A percentile compares a stretch with the other conserved stretches of the same genome.
Evolutionary conservation across 495 filamentous ascomycete species (phyloP).

Genomic region (Tetracladium marchalianum): DNA sequence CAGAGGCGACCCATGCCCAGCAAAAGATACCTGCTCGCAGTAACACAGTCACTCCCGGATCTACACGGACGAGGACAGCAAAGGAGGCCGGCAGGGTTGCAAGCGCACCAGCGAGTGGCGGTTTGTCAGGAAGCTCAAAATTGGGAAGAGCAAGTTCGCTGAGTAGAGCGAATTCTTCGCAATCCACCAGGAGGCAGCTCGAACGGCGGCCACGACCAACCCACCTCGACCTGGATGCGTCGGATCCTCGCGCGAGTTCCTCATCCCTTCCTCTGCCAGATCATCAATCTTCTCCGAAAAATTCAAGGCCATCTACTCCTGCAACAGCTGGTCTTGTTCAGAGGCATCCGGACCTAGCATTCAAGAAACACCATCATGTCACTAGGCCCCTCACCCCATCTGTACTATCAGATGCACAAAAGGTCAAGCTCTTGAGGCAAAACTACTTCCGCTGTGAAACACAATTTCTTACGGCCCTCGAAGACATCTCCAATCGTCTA

Average conservation of each 20-base stretch:
- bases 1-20: slow-evolving; percentile 36
- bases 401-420: slow-evolving; percentile 44
- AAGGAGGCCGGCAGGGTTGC: slow-evolving; percentile 26
- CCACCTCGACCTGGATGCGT: slow-evolving; percentile 30
- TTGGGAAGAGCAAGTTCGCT: slow-evolving; percentile 6
- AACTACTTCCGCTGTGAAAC: slow-evolving; percentile 70
- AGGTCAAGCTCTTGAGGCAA: slow-evolving; percentile 51
- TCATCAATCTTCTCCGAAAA: slow-evolving; percentile 32
- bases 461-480: slow-evolving; percentile 59
- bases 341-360: slow-evolving; percentile 28
- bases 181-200: slow-evolving; percentile 16
- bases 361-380: slow-evolving; percentile 38
- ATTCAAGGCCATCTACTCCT: slow-evolving; percentile 35
- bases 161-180: slow-evolving; percentile 17
- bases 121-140: slow-evolving; percentile 3
- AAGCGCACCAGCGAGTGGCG: slow-evolving; percentile 10
- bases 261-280: slow-evolving; percentile 56
- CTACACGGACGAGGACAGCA: slow-evolving; percentile 12
- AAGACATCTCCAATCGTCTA: slow-evolving; percentile 67
- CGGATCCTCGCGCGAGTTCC: slow-evolving; percentile 48
- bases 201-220: slow-evolving; percentile 22
- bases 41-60: slow-evolving; percentile 42
- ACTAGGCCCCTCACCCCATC: slow-evolving; percentile 38
- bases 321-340: slow-evolving; percentile 37
- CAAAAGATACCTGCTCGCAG: slow-evolving; percentile 39